phyloP scores from a whole-genome alignment of 768 basidiomycete species.

The Gymnopilus dilepis region DNA sequence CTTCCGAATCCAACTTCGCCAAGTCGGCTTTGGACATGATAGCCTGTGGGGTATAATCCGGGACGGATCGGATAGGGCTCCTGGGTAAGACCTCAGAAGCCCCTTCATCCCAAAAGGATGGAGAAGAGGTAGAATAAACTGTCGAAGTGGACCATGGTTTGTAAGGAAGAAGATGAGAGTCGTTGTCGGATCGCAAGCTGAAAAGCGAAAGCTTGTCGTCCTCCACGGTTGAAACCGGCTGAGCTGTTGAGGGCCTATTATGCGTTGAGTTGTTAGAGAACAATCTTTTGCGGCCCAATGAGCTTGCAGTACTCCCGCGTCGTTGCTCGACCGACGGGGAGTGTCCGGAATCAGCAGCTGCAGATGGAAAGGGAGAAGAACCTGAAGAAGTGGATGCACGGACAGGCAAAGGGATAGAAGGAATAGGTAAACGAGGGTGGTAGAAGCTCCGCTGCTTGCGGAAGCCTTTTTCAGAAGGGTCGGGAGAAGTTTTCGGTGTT shows the following conservation, averaged over 20 bases:
- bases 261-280: constrained; percentile 60
- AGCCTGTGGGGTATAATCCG: constrained; percentile 64
- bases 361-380: constrained; percentile 31
- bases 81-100: constrained; percentile 39
- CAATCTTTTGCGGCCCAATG: constrained; percentile 55
- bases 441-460: constrained; percentile 71
- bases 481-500: constrained; percentile 32
- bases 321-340: constrained; percentile 25
- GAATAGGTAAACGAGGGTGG: constrained; percentile 58
- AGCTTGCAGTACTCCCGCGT: constrained; percentile 36
- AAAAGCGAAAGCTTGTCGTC: constrained; percentile 63
- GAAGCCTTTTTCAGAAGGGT: constrained; percentile 38
- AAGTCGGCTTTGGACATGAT: constrained; percentile 74
- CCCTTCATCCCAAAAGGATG: constrained; percentile 54
- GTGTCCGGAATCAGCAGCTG: constrained; percentile 19
- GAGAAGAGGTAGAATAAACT: constrained; percentile 28
- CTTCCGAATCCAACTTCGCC: constrained; percentile 61
- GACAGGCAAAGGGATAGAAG: constrained; percentile 49
- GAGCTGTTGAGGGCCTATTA: constrained; percentile 58
- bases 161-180: constrained; percentile 33
- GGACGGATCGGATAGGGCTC: constrained; percentile 36
- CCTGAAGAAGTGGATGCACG: constrained; percentile 38
- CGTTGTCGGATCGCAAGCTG: constrained; percentile 54
- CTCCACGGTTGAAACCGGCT: constrained; percentile 40
- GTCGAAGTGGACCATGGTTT: constrained; percentile 29